A percentile compares a stretch with the other conserved stretches of the same genome.
phyloP scores from a whole-genome alignment of 139 green algal species.

The Dunaliella primolecta region DNA sequence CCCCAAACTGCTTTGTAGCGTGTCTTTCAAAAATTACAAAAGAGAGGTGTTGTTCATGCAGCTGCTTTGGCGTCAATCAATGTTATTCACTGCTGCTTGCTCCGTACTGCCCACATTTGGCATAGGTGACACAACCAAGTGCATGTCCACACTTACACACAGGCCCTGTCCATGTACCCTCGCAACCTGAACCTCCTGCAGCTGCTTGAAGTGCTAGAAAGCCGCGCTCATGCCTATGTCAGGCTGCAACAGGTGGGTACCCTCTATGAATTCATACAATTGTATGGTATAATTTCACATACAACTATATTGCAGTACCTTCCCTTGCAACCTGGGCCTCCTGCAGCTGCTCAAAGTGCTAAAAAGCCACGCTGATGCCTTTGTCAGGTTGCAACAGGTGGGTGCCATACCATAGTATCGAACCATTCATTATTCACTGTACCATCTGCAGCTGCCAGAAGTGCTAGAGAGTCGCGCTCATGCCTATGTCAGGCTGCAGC shows the following conservation, averaged over 20 bases:
- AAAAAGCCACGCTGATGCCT: conserved; percentile 3
- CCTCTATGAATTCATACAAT: too few species aligned
- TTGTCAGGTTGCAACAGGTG: conserved; percentile 10
- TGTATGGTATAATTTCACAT: too few species aligned
- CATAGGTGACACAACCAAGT: not conserved
- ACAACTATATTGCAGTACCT: too few species aligned
- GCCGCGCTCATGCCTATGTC: conserved; percentile 6
- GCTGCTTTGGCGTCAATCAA: too few species aligned
- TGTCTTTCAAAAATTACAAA: too few species aligned
- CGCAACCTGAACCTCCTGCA: conserved; percentile 7
- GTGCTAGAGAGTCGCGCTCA: conserved; percentile 2
- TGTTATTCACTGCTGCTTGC: too few species aligned
- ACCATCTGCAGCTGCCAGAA: conserved; percentile 11
- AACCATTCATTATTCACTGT: too few species aligned
- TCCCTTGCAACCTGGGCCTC: conserved; percentile 8
- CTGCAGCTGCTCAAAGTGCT: conserved; percentile 10
- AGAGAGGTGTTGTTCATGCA: too few species aligned
- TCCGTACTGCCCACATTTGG: not conserved
- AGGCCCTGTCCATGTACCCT: conserved; percentile 19
- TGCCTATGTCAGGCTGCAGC: conserved; percentile 14
- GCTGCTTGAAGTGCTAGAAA: conserved; percentile 9
- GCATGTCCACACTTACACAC: not conserved
- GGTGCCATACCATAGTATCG: too few species aligned
- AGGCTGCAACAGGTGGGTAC: conserved; percentile 6
- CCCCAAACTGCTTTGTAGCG: too few species aligned